Evolutionary conservation across 495 filamentous ascomycete species (phyloP).

Genomic region (Penicillium tannophilum): DNA sequence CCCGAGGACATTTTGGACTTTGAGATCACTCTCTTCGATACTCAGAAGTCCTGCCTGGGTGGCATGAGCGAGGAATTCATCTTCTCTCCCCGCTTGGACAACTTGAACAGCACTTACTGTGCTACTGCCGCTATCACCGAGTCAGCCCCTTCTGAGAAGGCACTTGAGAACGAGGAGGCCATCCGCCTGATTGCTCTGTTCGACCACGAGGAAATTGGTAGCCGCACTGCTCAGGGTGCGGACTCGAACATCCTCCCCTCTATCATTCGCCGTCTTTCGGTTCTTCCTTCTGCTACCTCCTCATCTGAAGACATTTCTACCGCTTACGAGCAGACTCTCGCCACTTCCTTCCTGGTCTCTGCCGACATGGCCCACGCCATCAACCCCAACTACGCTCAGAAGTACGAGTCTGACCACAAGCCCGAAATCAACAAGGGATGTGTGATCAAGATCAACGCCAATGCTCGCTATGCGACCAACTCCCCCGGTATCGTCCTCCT

Average conservation of each 20-base stretch:
- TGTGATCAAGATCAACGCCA: slow-evolving; percentile 98
- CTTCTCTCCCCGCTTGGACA: slow-evolving; percentile 90
- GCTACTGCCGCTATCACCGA: slow-evolving; percentile 77
- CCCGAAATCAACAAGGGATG: slow-evolving; percentile 96
- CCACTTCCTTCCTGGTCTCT: slow-evolving; percentile 91
- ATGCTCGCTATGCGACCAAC: slow-evolving; percentile 94
- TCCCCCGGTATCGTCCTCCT: slow-evolving; percentile 91
- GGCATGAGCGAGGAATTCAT: slow-evolving; percentile 93
- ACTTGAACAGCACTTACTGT: slow-evolving; percentile 94
- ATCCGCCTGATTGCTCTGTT: slow-evolving; percentile 92
- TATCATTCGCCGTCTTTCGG: slow-evolving; percentile 83
- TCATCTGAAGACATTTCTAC: slow-evolving; percentile 60
- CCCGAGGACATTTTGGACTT: slow-evolving; percentile 83
- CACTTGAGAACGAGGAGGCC: slow-evolving; percentile 71
- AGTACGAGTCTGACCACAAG: slow-evolving; percentile 88
- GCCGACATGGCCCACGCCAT: slow-evolving; percentile 97
- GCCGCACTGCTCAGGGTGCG: slow-evolving; percentile 86
- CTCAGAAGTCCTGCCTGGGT: slow-evolving; percentile 84
- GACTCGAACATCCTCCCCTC: slow-evolving; percentile 89
- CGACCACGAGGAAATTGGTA: slow-evolving; percentile 98
- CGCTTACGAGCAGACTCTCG: slow-evolving; percentile 89
- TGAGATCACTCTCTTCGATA: slow-evolving; percentile 94
- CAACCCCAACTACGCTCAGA: slow-evolving; percentile 88
- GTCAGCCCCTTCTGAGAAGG: slow-evolving; percentile 61
- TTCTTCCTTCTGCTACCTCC: slow-evolving; percentile 60